Evolutionary conservation across 2,329 filamentous ascomycete species (phyloP), one percentile per base, ranked within the genome.

Genomic region (Phaeosphaeriaceae sp.): DNA sequence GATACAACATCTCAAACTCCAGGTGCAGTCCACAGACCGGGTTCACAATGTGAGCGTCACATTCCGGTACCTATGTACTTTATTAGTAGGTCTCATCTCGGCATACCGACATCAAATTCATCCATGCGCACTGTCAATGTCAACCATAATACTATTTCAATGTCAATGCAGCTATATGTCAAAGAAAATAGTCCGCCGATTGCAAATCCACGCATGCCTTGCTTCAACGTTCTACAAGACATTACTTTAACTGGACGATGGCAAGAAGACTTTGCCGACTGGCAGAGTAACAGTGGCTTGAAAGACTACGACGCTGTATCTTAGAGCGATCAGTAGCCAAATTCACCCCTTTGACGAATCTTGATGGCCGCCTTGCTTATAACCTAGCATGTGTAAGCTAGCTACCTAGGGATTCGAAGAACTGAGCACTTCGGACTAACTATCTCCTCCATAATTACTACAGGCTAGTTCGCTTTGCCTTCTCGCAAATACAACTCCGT

Each of bases 271-370:
- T 45, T 60, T 53, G 53, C 37, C 42, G 18, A 40, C 45, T 51
- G 29, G 42, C 46, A 59, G 60, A 64, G 62, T 63, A 62, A 65
- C 62, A 59, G 60, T 65, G 62, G 62, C 62, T 63, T 60, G 51
- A 53, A 37, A 55, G 48, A 50, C 53, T 62, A 54, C 53, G 48
- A 63, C 60, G 16, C 44, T 40, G 41, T 36, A 33, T 30, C 33
- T 49, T 33, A 30, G 30, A 54, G 49, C 45, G 56, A 55, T 61
- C 58, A 64, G 56, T 55, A 61, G 55, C 55, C 54, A 52, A 35
- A 21, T 49, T 50, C 41, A 42, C 35, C 40, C 38, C 37, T 40
- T 47, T 33, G 12, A 18, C 13, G 43, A 35, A 21, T 42, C 16
- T 46, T n/a, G 17, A 37, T 34, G 26, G 11, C n/a, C 39, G 51